Evolutionary conservation across 2,329 filamentous ascomycete genomes (phyloP).

Genomic region (Myotisia sp.): DNA sequence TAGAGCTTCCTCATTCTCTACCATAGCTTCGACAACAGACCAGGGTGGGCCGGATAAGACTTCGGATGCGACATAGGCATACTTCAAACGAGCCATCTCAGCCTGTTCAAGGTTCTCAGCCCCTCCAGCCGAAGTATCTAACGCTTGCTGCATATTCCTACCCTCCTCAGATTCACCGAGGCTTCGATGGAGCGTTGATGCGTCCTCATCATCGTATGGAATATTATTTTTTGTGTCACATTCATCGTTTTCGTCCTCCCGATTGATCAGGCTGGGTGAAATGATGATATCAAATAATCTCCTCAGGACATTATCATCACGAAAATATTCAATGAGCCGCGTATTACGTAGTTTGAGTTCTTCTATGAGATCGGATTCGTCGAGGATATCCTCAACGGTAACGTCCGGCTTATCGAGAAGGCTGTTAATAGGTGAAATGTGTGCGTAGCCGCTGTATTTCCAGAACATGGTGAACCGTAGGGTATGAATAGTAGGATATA

Average conservation of each 20-base stretch:
- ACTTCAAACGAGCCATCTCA: slow-evolving; percentile 84
- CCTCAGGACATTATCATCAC: slow-evolving; percentile 72
- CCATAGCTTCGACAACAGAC: slow-evolving; percentile 86
- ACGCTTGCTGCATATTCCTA: slow-evolving; percentile 23
- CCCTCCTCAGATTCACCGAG: slow-evolving; percentile 26
- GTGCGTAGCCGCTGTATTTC: slow-evolving; percentile 98
- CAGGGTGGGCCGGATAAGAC: slow-evolving; percentile 90
- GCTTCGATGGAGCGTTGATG: too few relatives aligned
- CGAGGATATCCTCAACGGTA: slow-evolving; percentile 84
- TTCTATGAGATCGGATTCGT: slow-evolving; percentile 91
- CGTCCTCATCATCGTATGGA: slow-evolving; percentile 14
- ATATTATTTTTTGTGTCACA: slow-evolving; percentile 28
- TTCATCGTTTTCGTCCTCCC: slow-evolving; percentile 39
- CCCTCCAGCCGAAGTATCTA: slow-evolving; percentile 21
- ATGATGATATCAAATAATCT: slow-evolving; percentile 83
- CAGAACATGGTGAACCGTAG: slow-evolving; percentile 88
- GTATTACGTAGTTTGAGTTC: slow-evolving; percentile 97
- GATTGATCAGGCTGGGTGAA: slow-evolving; percentile 47
- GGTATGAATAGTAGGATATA: too few relatives aligned
- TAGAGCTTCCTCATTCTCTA: slow-evolving; percentile 67
- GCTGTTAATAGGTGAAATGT: slow-evolving; percentile 88
- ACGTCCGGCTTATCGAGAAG: slow-evolving; percentile 93
- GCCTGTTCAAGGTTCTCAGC: slow-evolving; percentile 49
- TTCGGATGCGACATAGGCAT: slow-evolving; percentile 86
- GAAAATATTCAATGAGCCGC: slow-evolving; percentile 89